phyloP scores from a whole-genome alignment of 176 grass and related monocot species.

The Stipa capillata region DNA sequence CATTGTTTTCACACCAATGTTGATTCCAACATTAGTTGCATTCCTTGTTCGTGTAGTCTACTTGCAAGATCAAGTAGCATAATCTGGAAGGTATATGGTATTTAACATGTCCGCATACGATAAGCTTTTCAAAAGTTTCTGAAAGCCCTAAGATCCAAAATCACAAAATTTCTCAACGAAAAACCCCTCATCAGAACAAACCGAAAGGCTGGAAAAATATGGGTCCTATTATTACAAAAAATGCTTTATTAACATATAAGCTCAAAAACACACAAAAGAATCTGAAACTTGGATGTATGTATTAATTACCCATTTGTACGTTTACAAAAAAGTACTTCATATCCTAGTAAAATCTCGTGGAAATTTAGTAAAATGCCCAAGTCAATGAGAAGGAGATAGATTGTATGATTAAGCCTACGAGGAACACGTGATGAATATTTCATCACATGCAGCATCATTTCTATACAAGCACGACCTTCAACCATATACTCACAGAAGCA shows the following conservation, averaged over 20 bases:
- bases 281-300: too few relatives aligned
- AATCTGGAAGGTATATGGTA: not conserved
- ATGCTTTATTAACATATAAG: too few relatives aligned
- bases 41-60: not conserved
- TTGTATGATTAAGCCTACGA: slow-evolving; percentile 1
- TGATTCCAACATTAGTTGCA: too few relatives aligned
- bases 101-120: not conserved
- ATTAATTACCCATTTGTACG: too few relatives aligned
- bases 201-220: too few relatives aligned
- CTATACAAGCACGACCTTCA: not conserved
- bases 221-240: too few relatives aligned
- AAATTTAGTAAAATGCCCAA: too few relatives aligned
- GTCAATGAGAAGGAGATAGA: slow-evolving; percentile 6
- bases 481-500: not conserved
- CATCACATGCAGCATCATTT: slow-evolving; percentile 21
- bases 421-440: not conserved
- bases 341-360: not conserved
- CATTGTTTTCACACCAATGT: not conserved
- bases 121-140: not conserved
- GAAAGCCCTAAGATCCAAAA: too few relatives aligned
- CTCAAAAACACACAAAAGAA: too few relatives aligned
- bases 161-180: too few relatives aligned
- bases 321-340: too few relatives aligned
- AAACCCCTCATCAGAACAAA: too few relatives aligned
- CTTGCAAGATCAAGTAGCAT: not conserved